phyloP scores from a whole-genome alignment of 768 basidiomycete genomes.

The Collybiopsis luxurians region DNA sequence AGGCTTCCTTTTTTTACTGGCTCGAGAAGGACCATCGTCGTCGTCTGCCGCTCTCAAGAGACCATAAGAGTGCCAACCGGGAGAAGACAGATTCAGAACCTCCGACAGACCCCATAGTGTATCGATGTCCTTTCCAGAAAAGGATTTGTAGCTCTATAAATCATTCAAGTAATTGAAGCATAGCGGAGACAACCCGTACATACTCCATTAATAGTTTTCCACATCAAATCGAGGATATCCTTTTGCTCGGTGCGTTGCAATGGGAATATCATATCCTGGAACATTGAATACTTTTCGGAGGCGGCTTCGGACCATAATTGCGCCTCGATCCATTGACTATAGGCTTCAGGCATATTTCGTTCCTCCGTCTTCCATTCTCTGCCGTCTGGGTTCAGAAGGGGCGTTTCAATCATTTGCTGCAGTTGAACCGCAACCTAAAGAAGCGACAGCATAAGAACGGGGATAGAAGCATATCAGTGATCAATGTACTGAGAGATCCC shows the following conservation, averaged over 20 bases:
- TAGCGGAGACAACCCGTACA: slow-evolving; percentile 11
- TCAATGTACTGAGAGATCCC: slow-evolving; percentile 67
- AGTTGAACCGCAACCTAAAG: slow-evolving; percentile 62
- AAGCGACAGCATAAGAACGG: background rate
- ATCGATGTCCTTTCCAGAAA: slow-evolving; percentile 56
- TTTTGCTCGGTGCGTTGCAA: slow-evolving; percentile 52
- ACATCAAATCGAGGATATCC: slow-evolving; percentile 54
- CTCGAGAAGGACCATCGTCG: slow-evolving; percentile 15
- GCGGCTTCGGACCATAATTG: slow-evolving; percentile 61
- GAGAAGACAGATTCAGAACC: slow-evolving; percentile 38
- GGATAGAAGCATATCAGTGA: background rate
- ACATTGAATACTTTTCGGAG: slow-evolving; percentile 44
- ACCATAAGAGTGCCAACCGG: slow-evolving; percentile 57
- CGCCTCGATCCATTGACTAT: slow-evolving; percentile 68
- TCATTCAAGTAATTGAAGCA: background rate
- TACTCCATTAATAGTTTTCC: slow-evolving; percentile 62
- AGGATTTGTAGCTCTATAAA: slow-evolving; percentile 55
- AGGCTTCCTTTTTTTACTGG: slow-evolving; percentile 33
- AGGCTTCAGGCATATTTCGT: slow-evolving; percentile 56
- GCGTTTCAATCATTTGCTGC: slow-evolving; percentile 60
- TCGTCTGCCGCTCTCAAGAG: slow-evolving; percentile 27
- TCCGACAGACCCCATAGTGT: slow-evolving; percentile 61
- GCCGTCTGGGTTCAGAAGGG: slow-evolving; percentile 56
- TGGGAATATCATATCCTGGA: slow-evolving; percentile 57
- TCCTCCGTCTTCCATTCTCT: slow-evolving; percentile 47